Evolutionary conservation across 2,329 filamentous ascomycete species (phyloP), one percentile per base, ranked within the genome.

Genomic region (Aspergillus udagawae): DNA sequence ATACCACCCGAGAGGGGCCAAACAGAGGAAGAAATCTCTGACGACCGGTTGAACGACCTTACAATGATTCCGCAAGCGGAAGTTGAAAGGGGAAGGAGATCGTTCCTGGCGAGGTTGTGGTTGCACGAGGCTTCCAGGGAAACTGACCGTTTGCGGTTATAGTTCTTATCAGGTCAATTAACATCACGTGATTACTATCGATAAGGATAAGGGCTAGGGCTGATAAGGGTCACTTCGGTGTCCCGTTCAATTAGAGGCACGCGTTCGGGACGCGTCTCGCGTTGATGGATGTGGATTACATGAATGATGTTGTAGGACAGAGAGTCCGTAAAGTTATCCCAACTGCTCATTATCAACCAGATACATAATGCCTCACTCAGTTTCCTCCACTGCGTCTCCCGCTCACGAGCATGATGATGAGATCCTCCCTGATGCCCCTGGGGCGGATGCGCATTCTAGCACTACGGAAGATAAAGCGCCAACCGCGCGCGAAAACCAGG

Each of bases 381-480:
- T 71, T 35, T 67, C 69, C 25, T 61, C 69, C 3, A 57, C 61
- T 42, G 83, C 61, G 25, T 77, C 79, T 2, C 71, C 75, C 21
- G 67, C 73, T 10, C 69, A 69, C 20, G 70, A 70, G 10, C 70
- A 73, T 29, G 71, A 74, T 47, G 75, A 75, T 4, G 76, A 75
- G 28, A 65, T 75, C 2, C 64, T 76, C 12, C 75, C 78, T n/a
- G 78, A 81, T 58, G 73, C 70, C n/a, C 68, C 70, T 50, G 41
- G 61, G 25, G n/a, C 56, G 17, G 55, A 62, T 8, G 54, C 56
- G 8, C 48, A 53, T 20, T 29, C 59, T 25, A 54, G 56, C 35
- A 45, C 35, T 38, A 20, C 29, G 1, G 51, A 63, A 54, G 56
- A 58, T 20, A 50, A 57, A 25, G 57, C 48, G 27, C 32, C 55